Evolutionary conservation across 2,329 filamentous ascomycete genomes (phyloP), one percentile per base, ranked within the genome.

Genomic region (Diplodia seriata): DNA sequence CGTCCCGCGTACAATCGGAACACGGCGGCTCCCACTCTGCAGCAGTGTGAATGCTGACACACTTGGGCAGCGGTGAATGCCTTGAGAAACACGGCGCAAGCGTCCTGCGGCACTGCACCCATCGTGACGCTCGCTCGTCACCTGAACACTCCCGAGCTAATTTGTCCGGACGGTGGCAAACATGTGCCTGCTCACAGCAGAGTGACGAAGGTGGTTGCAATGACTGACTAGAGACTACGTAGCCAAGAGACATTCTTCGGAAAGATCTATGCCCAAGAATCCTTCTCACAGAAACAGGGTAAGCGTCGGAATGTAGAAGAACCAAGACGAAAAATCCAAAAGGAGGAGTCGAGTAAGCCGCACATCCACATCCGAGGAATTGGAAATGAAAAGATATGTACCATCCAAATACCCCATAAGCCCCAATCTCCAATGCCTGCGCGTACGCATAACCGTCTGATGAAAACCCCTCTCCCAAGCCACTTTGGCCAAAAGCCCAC

Each of bases 11-110:
- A 63, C 59, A 63, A 63, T 63, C 59, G 59, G 59, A 63, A 63
- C 59, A 53, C 59, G 47, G 29, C 59, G 59, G 59, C 47, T 63
- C 14, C 56, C 26, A 36, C 26, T 8, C 20, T 31, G 56, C 54
- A 43, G 59, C 59, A 43, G 26, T 43, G 26, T 26, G 43, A 47
- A 29, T 65, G 62, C 62, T 65, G 62, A 65, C 62, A 65, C 55
- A 51, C 62, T 47, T 65, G 29, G 26, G 49, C 31, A n/a, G 62
- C 62, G 62, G 62, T 65, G 62, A 65, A 65, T 33, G 26, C 59
- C n/a, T 63, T 47, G 50, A 33, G 12, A 14, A 29, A 18, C 43
- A 31, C 43, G 15, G 14, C 29, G 23, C 47, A 20, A 31, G 7
- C 43, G 23, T 23, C 40, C 40, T 63, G 43, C 36, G 7, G 9